phyloP scores from a whole-genome alignment of 257 asterid species.

The Ocimum tenuiflorum region DNA sequence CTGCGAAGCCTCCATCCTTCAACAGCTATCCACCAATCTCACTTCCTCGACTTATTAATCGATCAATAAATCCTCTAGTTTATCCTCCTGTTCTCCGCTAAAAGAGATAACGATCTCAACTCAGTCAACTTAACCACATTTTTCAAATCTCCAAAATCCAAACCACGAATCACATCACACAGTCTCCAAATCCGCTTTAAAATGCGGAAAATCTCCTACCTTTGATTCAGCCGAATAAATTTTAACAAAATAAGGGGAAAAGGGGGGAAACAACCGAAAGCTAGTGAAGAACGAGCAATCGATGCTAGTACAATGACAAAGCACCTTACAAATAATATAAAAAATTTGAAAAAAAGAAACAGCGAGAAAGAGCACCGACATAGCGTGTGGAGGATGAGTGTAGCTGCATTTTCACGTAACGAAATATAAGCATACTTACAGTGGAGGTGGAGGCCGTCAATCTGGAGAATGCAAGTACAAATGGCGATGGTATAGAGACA shows the following conservation, averaged over 20 bases:
- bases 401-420: not conserved
- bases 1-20: conserved; percentile 56
- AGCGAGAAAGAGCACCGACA: conserved; percentile 11
- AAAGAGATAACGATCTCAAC: conserved; percentile 23
- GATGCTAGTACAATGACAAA: conserved; percentile 14
- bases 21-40: conserved; percentile 18
- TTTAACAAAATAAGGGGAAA: not conserved
- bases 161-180: conserved; percentile 6
- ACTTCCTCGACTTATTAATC: conserved; percentile 13
- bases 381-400: not conserved
- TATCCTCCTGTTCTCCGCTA: conserved; percentile 7
- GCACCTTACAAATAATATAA: conserved; percentile 12
- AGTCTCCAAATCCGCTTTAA: conserved; percentile 14
- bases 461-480: conserved; percentile 27
- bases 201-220: conserved; percentile 4
- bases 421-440: conserved; percentile 23
- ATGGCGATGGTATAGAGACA: conserved; percentile 34
- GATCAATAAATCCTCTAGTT: not conserved
- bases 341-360: not conserved
- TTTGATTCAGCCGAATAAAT: not conserved
- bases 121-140: conserved; percentile 31
- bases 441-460: conserved; percentile 39
- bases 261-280: not conserved
- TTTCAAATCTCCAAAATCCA: conserved; percentile 24
- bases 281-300: conserved; percentile 18